A percentile compares a stretch with the other conserved stretches of the same genome.
Conservation (phyloP, 768 basidiomycete genomes). For the Boletus sensibilis region DNA sequence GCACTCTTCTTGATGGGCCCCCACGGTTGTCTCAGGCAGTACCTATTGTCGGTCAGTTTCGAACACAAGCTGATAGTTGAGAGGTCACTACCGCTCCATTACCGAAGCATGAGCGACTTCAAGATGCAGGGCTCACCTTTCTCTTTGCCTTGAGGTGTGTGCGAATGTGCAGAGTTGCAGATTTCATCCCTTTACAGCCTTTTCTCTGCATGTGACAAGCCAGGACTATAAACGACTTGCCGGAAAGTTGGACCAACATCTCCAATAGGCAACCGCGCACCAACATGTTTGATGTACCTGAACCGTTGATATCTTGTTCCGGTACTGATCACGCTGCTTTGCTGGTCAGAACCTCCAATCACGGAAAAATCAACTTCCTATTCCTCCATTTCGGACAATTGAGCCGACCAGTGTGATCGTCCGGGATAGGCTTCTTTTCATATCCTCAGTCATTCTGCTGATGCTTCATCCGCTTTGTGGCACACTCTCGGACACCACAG, state of each 20-base stretch:
- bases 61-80: background rate
- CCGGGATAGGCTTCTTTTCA: slow-evolving; percentile 7
- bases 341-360: slow-evolving; percentile 3
- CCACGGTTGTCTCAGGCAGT: background rate
- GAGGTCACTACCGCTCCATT: background rate
- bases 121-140: background rate
- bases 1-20: background rate
- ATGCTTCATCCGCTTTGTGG: slow-evolving; percentile 30
- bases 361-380: background rate
- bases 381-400: background rate
- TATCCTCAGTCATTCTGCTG: slow-evolving; percentile 17
- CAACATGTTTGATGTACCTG: slow-evolving; percentile 23
- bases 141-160: slow-evolving; percentile 1
- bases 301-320: slow-evolving; percentile 19
- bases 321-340: slow-evolving; percentile 9
- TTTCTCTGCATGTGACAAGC: slow-evolving; percentile 18
- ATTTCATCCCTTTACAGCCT: slow-evolving; percentile 12
- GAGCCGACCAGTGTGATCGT: background rate
- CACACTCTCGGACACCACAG: slow-evolving; percentile 32
- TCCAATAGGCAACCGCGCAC: slow-evolving; percentile 16
- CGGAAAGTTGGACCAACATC: slow-evolving; percentile 6
- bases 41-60: background rate
- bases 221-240: slow-evolving; percentile 7
- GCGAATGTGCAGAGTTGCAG: background rate
- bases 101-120: background rate